phyloP scores from a whole-genome alignment of 352 stramenopile species.

The Phytophthora agathidicida region DNA sequence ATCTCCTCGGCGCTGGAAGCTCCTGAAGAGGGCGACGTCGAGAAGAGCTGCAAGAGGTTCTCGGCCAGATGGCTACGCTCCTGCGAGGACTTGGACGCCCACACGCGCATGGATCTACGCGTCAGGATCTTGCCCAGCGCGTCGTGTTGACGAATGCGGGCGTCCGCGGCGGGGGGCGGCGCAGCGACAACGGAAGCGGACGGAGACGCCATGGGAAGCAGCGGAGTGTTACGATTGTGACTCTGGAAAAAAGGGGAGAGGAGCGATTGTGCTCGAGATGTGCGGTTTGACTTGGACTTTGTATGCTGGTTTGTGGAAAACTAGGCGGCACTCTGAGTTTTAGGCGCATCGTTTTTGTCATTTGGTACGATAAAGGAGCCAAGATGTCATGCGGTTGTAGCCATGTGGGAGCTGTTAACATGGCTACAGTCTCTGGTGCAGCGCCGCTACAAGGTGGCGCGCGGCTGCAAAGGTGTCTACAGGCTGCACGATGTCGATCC shows the following conservation, averaged over 20 bases:
- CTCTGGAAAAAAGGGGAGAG: slow-evolving; percentile 11
- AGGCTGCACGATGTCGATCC: slow-evolving; percentile 43
- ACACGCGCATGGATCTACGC: slow-evolving; percentile 57
- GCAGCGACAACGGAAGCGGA: not conserved
- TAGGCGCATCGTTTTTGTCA: slow-evolving; percentile 11
- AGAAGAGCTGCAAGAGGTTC: slow-evolving; percentile 68
- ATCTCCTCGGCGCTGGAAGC: slow-evolving; percentile 16
- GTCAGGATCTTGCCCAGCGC: slow-evolving; percentile 52
- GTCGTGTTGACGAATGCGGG: slow-evolving; percentile 17
- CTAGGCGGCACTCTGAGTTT: no score
- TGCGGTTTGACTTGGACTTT: slow-evolving; percentile 8
- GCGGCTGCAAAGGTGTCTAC: slow-evolving; percentile 39
- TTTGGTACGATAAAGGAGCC: no score
- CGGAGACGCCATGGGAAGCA: slow-evolving; percentile 21
- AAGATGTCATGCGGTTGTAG: no score
- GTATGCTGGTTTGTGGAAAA: slow-evolving; percentile 12
- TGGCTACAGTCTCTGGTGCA: slow-evolving; percentile 30
- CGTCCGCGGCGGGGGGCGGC: not conserved
- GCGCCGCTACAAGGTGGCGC: slow-evolving; percentile 14
- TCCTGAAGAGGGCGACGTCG: slow-evolving; percentile 34
- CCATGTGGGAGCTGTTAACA: slow-evolving; percentile 2
- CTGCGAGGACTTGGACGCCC: slow-evolving; percentile 61
- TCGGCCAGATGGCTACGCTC: slow-evolving; percentile 60
- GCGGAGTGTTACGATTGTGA: not conserved
- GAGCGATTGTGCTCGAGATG: slow-evolving; percentile 23